Conservation (phyloP, 2,329 filamentous ascomycete genomes). For the Fusarium sp. region DNA sequence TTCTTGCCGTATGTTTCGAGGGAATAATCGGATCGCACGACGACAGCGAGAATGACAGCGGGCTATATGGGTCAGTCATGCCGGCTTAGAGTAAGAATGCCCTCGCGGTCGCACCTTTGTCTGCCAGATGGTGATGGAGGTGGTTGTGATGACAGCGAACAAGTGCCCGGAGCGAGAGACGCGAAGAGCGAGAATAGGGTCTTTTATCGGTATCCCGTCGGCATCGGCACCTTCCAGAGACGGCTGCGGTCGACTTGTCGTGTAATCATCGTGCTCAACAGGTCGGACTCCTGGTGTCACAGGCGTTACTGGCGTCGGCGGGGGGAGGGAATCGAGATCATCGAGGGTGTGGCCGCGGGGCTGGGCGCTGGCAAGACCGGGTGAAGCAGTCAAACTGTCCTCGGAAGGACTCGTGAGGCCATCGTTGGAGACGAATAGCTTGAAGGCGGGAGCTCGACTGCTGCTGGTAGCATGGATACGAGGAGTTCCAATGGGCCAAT, state of each 20-base stretch:
- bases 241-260: slow-evolving; percentile 36
- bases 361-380: slow-evolving; percentile 33
- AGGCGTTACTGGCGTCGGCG: slow-evolving; percentile 65
- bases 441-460: slow-evolving; percentile 64
- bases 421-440: slow-evolving; percentile 69
- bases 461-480: slow-evolving; percentile 84
- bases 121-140: slow-evolving; percentile 95
- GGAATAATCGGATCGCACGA: slow-evolving; percentile 84
- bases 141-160: slow-evolving; percentile 88
- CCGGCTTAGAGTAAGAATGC: neutral
- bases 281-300: slow-evolving; percentile 68
- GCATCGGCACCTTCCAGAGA: slow-evolving; percentile 43
- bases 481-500: slow-evolving; percentile 90
- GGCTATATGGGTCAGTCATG: slow-evolving; percentile 66
- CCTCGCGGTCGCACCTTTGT: slow-evolving; percentile 75
- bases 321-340: slow-evolving; percentile 49
- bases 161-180: slow-evolving; percentile 82
- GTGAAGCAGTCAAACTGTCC: slow-evolving; percentile 37
- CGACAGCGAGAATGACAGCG: slow-evolving; percentile 85
- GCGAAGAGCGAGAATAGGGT: slow-evolving; percentile 78
- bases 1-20: slow-evolving; percentile 87
- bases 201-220: slow-evolving; percentile 60
- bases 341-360: slow-evolving; percentile 47
- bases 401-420: slow-evolving; percentile 59
- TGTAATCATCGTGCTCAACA: slow-evolving; percentile 65